Evolutionary conservation across 352 stramenopile genomes (phyloP).

Genomic region (Globisporangium cederbergense): DNA sequence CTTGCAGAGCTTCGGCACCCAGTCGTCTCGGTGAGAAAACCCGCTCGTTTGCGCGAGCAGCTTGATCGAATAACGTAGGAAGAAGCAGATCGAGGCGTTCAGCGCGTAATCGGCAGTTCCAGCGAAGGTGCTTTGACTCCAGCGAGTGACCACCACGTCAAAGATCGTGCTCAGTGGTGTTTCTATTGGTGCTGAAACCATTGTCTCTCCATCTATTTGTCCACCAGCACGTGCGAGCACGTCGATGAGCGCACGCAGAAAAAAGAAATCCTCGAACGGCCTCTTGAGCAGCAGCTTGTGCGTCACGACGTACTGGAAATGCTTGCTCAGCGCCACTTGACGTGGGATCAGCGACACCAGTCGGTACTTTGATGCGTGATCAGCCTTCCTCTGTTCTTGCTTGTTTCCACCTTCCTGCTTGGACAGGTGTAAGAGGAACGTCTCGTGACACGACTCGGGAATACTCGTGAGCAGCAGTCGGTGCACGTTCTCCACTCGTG

Average conservation of each 20-base stretch:
- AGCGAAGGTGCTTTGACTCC: slow-evolving; percentile 57
- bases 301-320: slow-evolving; percentile 61
- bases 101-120: slow-evolving; percentile 44
- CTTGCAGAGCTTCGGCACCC: slow-evolving; percentile 65
- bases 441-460: slow-evolving; percentile 44
- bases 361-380: slow-evolving; percentile 37
- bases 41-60: slow-evolving; percentile 21
- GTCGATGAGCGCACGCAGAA: slow-evolving; percentile 50
- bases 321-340: slow-evolving; percentile 33
- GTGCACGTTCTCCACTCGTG: slow-evolving; percentile 16
- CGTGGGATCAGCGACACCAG: slow-evolving; percentile 42
- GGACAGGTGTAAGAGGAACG: slow-evolving; percentile 44
- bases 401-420: slow-evolving; percentile 16
- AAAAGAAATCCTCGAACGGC: slow-evolving; percentile 41
- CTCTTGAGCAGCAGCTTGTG: slow-evolving; percentile 63
- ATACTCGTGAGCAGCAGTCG: slow-evolving; percentile 38
- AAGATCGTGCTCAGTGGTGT: slow-evolving; percentile 42
- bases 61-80: slow-evolving; percentile 55
- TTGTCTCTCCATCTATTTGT: background rate
- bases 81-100: slow-evolving; percentile 59
- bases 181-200: background rate
- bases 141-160: slow-evolving; percentile 50
- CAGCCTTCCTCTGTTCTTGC: background rate
- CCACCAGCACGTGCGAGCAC: slow-evolving; percentile 18
- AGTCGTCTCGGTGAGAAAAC: slow-evolving; percentile 48